Base-by-base conservation (phyloP, 208 protist genomes). In the Acanthamoeba lenticulata region DNA sequence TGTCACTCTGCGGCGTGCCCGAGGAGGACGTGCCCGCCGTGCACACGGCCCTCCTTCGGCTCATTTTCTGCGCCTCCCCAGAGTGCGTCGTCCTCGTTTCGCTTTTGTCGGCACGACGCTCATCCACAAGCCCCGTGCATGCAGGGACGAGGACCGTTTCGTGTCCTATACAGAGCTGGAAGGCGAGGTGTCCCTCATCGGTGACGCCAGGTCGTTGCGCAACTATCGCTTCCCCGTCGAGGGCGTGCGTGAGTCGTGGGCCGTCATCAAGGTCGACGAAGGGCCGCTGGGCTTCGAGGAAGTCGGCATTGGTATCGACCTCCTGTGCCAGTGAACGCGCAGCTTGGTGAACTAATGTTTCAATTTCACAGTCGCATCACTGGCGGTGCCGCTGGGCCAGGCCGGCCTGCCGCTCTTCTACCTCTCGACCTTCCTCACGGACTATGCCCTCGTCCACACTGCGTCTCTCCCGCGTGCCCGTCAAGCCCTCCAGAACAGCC, bases 11-110 rank as follows among this genome's bases (percentile, higher is more conserved):
- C 44, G 36, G 34, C 7, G 15, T 91, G 15, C 85, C 49, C 0
- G 85, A 91, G 29, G 85, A 91, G 34, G 60, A 74, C 7, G 27
- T 69, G 15, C 9, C 85, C 40, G 85, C 85, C 11, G 55, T 91
- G 1, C 85, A 91, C n/a, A 72, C 85, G 34, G 49, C 55, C 11
- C 85, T 91, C n/a, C 57, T 93, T 44, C 69, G 45, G 24, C 89
- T 67, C 29, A 83, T 93, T 21, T 93, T 93, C 67, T 93, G 60
- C 55, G n/a, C n/a, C n/a, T n/a, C n/a, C n/a, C n/a, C n/a, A n/a
- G n/a, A n/a, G n/a, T n/a, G n/a, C n/a, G n/a, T 38, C 89, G 9
- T 29, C 57, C 27, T 32, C 24, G 65, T 93, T 60, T 15, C 27
- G 21, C 40, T 34, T 45, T 83, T n/a, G n/a, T n/a, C n/a, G n/a